Evolutionary conservation across 2,329 filamentous ascomycete species (phyloP), one percentile per base, ranked within the genome.

Genomic region (Sclerotiophoma versabilis): DNA sequence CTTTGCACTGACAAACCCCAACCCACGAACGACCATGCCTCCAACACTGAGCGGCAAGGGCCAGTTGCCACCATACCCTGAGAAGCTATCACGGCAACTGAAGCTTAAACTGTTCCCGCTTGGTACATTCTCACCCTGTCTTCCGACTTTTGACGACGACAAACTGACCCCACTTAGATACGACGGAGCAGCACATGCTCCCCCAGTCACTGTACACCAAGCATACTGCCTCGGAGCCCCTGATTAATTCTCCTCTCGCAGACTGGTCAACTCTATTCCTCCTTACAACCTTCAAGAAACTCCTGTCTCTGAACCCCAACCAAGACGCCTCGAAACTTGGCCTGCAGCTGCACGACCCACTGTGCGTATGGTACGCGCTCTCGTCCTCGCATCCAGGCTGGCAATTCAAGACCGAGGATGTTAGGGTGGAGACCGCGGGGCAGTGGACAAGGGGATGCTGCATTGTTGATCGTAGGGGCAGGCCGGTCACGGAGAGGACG

Each of bases 381-480:
- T 59, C 59, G 1, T 12, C 64, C 1, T 29, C 34, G 1, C 55
- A 67, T 19, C 12, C 57, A 0, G 50, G 44, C 0, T 79, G 77
- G 78, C 58, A 70, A 20, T 70, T 79, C 45, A 68, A 65, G 15
- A 60, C 67, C n/a, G 69, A 96, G 74, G 95, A 99, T 72, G 88
- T 99, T 50, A 84, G 95, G 17, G 81, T 99, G 33, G 95, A 99
- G 77, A 96, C 92, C 0, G 79, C 84, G 2, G 95, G 93, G 1
- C 95, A 98, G 79, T 99, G 95, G 95, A 96, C 93, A 38, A 83
- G 91, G 51, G 93, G 95, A 1, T 93, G 95, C 87, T 93, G 92
- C 69, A 83, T 98, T 26, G 80, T 92, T 33, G 95, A 99, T 79
- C 82, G 86, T 29, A 83, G 95, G 37, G 76, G 78, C 30, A 77